A percentile compares a stretch with the other conserved stretches of the same genome.
Conservation (phyloP, 495 filamentous ascomycete genomes). For the Penicillium lagena region DNA sequence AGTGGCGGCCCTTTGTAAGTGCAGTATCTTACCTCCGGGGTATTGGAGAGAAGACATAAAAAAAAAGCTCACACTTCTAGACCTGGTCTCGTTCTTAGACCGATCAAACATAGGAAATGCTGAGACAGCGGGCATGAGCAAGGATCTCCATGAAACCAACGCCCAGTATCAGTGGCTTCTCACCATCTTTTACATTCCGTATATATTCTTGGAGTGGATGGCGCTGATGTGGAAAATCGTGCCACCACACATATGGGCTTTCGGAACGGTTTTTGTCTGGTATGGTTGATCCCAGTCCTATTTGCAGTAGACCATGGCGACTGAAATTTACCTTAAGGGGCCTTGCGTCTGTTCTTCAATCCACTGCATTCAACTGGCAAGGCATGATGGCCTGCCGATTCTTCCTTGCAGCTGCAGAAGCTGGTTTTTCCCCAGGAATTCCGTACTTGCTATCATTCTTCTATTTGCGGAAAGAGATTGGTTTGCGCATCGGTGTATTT, state of each 20-base stretch:
- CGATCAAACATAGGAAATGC: slow-evolving; percentile 61
- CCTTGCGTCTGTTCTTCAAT: slow-evolving; percentile 45
- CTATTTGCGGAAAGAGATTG: slow-evolving; percentile 65
- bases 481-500: slow-evolving; percentile 61
- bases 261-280: slow-evolving; percentile 31
- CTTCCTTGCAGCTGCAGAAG: slow-evolving; percentile 54
- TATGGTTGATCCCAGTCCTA: slow-evolving; percentile 3
- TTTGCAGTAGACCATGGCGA: slow-evolving; percentile 29
- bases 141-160: slow-evolving; percentile 41
- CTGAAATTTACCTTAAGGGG: slow-evolving; percentile 46
- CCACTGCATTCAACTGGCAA: too few species aligned
- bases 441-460: slow-evolving; percentile 70
- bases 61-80: too few species aligned
- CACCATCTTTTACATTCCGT: slow-evolving; percentile 57
- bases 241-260: slow-evolving; percentile 36
- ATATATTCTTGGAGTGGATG: slow-evolving; percentile 25
- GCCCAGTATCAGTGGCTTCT: slow-evolving; percentile 58
- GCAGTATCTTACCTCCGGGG: too few species aligned
- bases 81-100: too few species aligned
- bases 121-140: slow-evolving; percentile 46
- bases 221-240: slow-evolving; percentile 49
- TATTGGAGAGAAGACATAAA: too few species aligned
- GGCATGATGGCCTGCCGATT: slow-evolving; percentile 55
- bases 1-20: too few species aligned
- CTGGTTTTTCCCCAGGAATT: slow-evolving; percentile 52